Percentiles rank a stretch among this genome's conserved stretches.
Evolutionary conservation across 1,284 basidiomycete genomes (phyloP).

Genomic region (Melampsora occidentalis): DNA sequence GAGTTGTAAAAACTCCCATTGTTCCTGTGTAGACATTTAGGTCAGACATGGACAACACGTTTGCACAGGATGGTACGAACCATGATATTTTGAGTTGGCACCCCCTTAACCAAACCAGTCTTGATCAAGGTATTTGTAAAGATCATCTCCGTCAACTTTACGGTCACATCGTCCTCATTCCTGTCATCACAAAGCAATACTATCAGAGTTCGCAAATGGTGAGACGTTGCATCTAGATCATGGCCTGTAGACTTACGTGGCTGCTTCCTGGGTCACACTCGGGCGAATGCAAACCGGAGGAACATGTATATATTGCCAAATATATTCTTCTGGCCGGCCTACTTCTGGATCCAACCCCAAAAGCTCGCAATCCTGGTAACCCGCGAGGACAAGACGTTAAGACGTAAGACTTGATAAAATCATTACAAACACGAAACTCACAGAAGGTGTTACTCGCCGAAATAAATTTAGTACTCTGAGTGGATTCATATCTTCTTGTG

Average conservation of each 20-base stretch:
- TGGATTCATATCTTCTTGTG: slow-evolving; percentile 92
- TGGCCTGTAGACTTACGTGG: slow-evolving; percentile 55
- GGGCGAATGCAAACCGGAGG: slow-evolving; percentile 97
- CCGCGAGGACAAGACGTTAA: neutral
- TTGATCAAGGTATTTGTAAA: slow-evolving; percentile 92
- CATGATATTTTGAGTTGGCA: slow-evolving; percentile 84
- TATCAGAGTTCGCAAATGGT: neutral
- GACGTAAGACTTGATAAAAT: slow-evolving; percentile 2
- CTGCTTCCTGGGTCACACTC: slow-evolving; percentile 93
- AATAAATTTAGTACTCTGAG: slow-evolving; percentile 91
- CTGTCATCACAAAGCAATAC: slow-evolving; percentile 9
- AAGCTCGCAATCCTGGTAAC: slow-evolving; percentile 81
- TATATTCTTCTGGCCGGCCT: slow-evolving; percentile 92
- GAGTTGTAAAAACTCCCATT: slow-evolving; percentile 97
- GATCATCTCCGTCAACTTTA: slow-evolving; percentile 95
- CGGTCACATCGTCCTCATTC: slow-evolving; percentile 97
- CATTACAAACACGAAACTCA: slow-evolving; percentile 14
- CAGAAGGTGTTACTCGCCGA: slow-evolving; percentile 77
- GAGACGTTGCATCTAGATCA: slow-evolving; percentile 44
- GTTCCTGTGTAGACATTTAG: slow-evolving; percentile 61
- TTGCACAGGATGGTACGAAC: slow-evolving; percentile 56
- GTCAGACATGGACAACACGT: slow-evolving; percentile 4
- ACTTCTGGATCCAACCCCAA: slow-evolving; percentile 83
- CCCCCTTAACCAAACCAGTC: slow-evolving; percentile 80
- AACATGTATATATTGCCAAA: slow-evolving; percentile 99